These are phyloP conservation scores for Thermomyces lanuginosus DNA, from an alignment of 2,329 filamentous ascomycete species.

Conservation along the genomic window DNA sequence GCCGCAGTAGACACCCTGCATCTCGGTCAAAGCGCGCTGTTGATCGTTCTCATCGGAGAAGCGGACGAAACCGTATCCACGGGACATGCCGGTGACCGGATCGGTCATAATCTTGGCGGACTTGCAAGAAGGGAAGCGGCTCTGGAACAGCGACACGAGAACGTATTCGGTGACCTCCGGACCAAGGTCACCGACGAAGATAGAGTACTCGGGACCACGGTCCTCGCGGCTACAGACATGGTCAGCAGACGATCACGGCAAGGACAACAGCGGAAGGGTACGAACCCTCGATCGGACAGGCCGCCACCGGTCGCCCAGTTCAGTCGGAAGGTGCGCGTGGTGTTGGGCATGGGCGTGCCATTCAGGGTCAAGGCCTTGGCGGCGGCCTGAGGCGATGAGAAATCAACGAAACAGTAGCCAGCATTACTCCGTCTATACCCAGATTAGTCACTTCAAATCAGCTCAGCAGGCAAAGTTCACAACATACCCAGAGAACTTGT, in stretches of 20 bases:
- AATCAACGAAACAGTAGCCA: slow-evolving; percentile 97
- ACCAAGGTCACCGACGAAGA: slow-evolving; percentile 94
- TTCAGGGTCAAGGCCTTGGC: slow-evolving; percentile 83
- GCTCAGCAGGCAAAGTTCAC: too few species aligned
- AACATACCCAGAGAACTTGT: slow-evolving; percentile 93
- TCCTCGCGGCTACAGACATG: slow-evolving; percentile 81
- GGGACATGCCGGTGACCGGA: slow-evolving; percentile 91
- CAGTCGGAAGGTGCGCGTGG: slow-evolving; percentile 87
- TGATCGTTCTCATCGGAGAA: slow-evolving; percentile 93
- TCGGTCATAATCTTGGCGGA: slow-evolving; percentile 99
- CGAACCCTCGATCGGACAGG: slow-evolving; percentile 77
- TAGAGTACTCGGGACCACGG: slow-evolving; percentile 86
- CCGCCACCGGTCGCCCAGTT: slow-evolving; percentile 98
- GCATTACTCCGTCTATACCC: slow-evolving; percentile 59
- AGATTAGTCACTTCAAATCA: too few species aligned
- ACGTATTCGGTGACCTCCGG: slow-evolving; percentile 99
- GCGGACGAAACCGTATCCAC: slow-evolving; percentile 93
- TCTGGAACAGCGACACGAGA: slow-evolving; percentile 90
- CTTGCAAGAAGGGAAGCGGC: slow-evolving; percentile 92
- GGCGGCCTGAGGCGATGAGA: slow-evolving; percentile 64
- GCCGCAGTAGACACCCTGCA: slow-evolving; percentile 98
- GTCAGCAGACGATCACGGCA: too few species aligned
- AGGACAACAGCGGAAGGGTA: too few species aligned
- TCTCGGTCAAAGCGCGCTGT: slow-evolving; percentile 87
- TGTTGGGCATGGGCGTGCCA: slow-evolving; percentile 80